phyloP scores from a whole-genome alignment of 129 eudicot genomes.

The Escallonia herrerae region DNA sequence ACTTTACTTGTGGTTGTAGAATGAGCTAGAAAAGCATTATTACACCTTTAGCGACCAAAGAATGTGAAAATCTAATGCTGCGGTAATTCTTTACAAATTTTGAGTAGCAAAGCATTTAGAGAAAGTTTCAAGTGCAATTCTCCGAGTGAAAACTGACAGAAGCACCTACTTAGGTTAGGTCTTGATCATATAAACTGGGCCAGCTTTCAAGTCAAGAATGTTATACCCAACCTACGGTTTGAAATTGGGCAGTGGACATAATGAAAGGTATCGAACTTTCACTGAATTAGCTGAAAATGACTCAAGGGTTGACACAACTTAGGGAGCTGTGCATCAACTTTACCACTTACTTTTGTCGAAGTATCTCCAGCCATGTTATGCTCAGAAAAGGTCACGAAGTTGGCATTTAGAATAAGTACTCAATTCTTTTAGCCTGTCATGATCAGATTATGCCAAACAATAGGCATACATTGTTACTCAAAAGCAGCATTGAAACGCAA shows the following conservation, averaged over 20 bases:
- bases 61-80: no score
- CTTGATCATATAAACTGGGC: no score
- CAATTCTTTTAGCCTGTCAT: constrained; percentile 21
- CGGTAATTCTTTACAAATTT: no score
- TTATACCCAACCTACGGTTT: not conserved
- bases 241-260: not conserved
- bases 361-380: constrained; percentile 44
- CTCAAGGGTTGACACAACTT: not conserved
- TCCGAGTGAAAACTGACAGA: no score
- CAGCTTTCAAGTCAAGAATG: not conserved
- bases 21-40: no score
- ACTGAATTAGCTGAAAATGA: not conserved
- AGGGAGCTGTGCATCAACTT: constrained; percentile 11
- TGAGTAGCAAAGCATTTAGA: no score
- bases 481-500: constrained; percentile 8
- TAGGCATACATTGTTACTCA: constrained; percentile 21
- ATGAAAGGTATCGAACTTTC: not conserved
- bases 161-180: no score
- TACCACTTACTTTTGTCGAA: constrained; percentile 25
- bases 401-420: constrained; percentile 31
- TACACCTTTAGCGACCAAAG: no score
- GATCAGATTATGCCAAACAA: constrained; percentile 9
- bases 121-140: no score
- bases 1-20: no score
- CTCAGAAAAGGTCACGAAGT: constrained; percentile 24